A percentile compares a stretch with the other conserved stretches of the same genome.
Conservation (phyloP, 345 rosid species). For the Trapa bicornis region DNA sequence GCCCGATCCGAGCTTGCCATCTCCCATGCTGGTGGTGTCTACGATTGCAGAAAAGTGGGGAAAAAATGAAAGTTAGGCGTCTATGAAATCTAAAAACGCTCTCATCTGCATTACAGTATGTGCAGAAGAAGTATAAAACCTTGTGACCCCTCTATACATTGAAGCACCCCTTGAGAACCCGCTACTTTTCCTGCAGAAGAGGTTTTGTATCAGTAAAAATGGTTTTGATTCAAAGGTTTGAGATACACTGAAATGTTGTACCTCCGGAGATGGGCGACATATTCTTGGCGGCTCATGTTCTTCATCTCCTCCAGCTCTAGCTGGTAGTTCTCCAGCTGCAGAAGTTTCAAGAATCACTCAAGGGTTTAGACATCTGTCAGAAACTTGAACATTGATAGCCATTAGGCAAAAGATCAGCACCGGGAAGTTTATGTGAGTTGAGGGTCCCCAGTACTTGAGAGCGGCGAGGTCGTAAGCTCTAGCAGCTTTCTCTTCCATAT, state of each 20-base stretch:
- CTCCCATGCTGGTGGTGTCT: constrained; percentile 88
- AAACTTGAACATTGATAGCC: background rate
- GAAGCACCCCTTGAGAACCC: constrained; percentile 86
- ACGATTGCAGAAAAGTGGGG: background rate
- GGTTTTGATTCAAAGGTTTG: background rate
- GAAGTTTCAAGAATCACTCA: background rate
- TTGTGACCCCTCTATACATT: constrained; percentile 78
- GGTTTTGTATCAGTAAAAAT: background rate
- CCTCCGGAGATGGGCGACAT: constrained; percentile 74
- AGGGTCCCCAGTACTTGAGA: constrained; percentile 75
- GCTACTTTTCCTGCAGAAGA: constrained; percentile 54
- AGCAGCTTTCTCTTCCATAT: constrained; percentile 82
- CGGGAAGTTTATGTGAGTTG: constrained; percentile 64
- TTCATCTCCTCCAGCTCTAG: constrained; percentile 60
- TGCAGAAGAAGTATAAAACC: constrained; percentile 21
- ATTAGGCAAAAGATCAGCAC: constrained; percentile 12
- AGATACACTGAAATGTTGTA: background rate
- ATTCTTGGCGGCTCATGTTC: constrained; percentile 73
- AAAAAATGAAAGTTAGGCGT: background rate
- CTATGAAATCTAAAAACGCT: background rate
- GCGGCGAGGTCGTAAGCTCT: constrained; percentile 82
- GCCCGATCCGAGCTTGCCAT: constrained; percentile 84
- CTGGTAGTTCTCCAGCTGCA: constrained; percentile 55
- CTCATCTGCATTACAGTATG: background rate
- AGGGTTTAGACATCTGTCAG: background rate